phyloP scores from a whole-genome alignment of 2,329 filamentous ascomycete species.

The Corinectria fuckeliana region DNA sequence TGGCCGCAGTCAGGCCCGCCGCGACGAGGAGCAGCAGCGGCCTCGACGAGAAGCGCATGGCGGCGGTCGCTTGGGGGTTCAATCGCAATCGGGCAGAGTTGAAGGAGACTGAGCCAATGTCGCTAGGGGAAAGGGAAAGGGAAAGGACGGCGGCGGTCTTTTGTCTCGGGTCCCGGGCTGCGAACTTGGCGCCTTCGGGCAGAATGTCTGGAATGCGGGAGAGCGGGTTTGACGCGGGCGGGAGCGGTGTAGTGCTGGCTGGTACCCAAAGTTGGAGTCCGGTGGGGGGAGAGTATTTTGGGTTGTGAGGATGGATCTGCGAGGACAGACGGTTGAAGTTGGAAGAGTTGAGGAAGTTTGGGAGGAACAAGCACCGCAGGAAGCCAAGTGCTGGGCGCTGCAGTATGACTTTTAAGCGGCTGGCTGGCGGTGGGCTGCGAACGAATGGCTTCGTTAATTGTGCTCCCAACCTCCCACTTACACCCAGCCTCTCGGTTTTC shows the following conservation, averaged over 20 bases:
- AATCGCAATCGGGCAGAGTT: background rate
- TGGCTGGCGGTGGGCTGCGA: slow-evolving; percentile 35
- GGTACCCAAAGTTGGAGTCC: slow-evolving; percentile 16
- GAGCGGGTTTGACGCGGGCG: slow-evolving; percentile 16
- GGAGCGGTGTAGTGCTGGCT: slow-evolving; percentile 18
- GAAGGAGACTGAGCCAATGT: background rate
- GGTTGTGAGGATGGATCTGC: background rate
- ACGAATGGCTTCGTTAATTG: slow-evolving; percentile 31
- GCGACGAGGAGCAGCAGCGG: slow-evolving; percentile 49
- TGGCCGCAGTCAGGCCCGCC: slow-evolving; percentile 46
- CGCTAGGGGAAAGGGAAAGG: background rate
- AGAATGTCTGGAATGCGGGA: slow-evolving; percentile 32
- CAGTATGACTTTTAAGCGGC: slow-evolving; percentile 43
- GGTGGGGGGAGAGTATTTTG: background rate
- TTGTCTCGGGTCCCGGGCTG: background rate
- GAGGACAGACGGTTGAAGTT: background rate
- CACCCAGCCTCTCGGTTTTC: slow-evolving; percentile 43
- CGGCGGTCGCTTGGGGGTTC: slow-evolving; percentile 1
- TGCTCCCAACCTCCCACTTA: slow-evolving; percentile 47
- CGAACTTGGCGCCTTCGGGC: no score
- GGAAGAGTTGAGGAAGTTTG: slow-evolving; percentile 9
- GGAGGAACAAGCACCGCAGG: slow-evolving; percentile 26
- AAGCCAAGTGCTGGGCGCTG: slow-evolving; percentile 39
- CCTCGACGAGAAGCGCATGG: slow-evolving; percentile 36
- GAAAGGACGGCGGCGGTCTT: no score